phyloP scores from a whole-genome alignment of 139 green algal species.

The Bryopsis sp. region DNA sequence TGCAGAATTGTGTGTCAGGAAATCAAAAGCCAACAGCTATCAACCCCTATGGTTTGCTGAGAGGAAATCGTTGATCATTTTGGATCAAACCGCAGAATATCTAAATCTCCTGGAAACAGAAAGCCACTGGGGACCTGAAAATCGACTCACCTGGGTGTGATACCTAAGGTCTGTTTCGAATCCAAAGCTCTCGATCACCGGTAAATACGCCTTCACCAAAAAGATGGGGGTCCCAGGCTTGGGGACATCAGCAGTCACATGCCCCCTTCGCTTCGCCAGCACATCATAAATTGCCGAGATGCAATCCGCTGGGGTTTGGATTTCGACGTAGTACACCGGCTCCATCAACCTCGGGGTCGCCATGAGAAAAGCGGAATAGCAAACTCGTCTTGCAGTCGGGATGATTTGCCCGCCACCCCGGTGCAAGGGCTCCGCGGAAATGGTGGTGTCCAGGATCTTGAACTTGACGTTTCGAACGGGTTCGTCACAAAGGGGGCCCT shows the following conservation, averaged over 20 bases:
- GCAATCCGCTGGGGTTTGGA: conserved; percentile 79
- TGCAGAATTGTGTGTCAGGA: too few relatives aligned
- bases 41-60: too few relatives aligned
- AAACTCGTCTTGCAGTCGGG: conserved; percentile 78
- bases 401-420: conserved; percentile 90
- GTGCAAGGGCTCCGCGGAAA: conserved; percentile 64
- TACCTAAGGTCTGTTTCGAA: conserved; percentile 98
- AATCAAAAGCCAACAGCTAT: too few relatives aligned
- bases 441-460: conserved; percentile 62
- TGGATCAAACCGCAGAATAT: too few relatives aligned
- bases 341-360: conserved; percentile 96
- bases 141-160: conserved; percentile 87
- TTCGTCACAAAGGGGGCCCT: conserved; percentile 97
- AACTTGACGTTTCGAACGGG: conserved; percentile 96
- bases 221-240: conserved; percentile 83
- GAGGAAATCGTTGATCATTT: too few relatives aligned
- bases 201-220: conserved; percentile 85
- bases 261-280: conserved; percentile 88
- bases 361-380: conserved; percentile 94
- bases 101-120: background rate
- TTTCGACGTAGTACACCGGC: conserved; percentile 68
- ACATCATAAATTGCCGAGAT: conserved; percentile 94
- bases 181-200: conserved; percentile 92
- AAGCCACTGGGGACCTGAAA: background rate
- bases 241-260: conserved; percentile 76